Percentiles rank a stretch among this genome's conserved stretches.
Evolutionary conservation across 208 protist genomes (phyloP).

Genomic region (Histomonas meleagridis): DNA sequence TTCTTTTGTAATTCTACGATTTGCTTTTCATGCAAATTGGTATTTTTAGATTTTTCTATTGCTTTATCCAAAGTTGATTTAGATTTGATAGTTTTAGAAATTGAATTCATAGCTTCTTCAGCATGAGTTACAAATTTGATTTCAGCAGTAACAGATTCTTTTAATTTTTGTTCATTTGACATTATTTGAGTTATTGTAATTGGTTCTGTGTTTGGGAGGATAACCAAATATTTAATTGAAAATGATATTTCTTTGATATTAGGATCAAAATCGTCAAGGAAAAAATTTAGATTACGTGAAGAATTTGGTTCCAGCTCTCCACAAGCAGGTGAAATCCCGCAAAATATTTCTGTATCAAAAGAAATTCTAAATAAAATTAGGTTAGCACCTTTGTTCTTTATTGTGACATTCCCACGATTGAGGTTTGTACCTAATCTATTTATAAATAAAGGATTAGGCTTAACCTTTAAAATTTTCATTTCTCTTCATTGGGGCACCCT

Average conservation of each 20-base stretch:
- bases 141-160: neutral
- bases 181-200: neutral
- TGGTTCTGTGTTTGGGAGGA: neutral
- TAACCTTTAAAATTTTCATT: no score
- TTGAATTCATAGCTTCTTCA: constrained; percentile 11
- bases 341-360: constrained; percentile 5
- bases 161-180: neutral
- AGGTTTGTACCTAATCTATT: neutral
- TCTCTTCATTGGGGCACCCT: no score
- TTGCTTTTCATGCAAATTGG: neutral
- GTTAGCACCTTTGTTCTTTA: neutral
- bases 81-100: neutral
- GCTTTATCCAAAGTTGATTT: neutral
- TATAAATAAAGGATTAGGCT: neutral
- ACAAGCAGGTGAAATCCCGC: neutral
- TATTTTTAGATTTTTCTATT: neutral
- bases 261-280: neutral
- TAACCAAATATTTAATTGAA: neutral
- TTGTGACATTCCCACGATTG: neutral
- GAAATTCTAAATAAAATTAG: neutral
- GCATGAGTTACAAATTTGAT: constrained; percentile 1
- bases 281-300: neutral
- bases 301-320: neutral
- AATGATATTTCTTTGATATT: neutral
- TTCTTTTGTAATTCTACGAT: neutral